phyloP scores from a whole-genome alignment of 352 stramenopile species.

The Elongisporangium anandrum region DNA sequence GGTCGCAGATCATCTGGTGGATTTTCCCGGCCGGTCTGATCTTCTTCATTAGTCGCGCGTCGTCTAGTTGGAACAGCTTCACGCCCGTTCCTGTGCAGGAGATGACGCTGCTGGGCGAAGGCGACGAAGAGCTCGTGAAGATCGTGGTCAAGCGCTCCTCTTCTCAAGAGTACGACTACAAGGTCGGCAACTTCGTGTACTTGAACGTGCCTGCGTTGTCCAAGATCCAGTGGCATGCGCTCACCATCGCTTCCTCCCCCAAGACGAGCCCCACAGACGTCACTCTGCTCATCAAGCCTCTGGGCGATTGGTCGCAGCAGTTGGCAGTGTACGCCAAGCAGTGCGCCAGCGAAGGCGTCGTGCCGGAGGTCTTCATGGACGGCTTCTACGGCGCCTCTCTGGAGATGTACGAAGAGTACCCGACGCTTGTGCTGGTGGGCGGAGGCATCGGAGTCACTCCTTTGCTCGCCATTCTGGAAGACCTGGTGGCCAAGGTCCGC shows the following conservation, averaged over 20 bases:
- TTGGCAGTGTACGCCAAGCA: constrained; percentile 35
- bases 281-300: constrained; percentile 38
- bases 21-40: constrained; percentile 41
- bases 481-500: constrained; percentile 24
- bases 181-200: constrained; percentile 52
- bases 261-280: constrained; percentile 29
- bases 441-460: constrained; percentile 45
- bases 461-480: constrained; percentile 37
- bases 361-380: constrained; percentile 47
- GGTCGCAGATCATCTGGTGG: constrained; percentile 56
- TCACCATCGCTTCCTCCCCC: constrained; percentile 52
- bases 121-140: constrained; percentile 33
- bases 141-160: constrained; percentile 38
- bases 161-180: constrained; percentile 35
- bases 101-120: constrained; percentile 23
- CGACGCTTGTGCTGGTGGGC: constrained; percentile 33
- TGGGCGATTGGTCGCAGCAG: constrained; percentile 40
- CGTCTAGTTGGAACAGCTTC: constrained; percentile 39
- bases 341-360: constrained; percentile 18
- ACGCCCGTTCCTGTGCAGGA: constrained; percentile 32
- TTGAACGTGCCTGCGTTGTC: constrained; percentile 47
- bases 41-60: constrained; percentile 48
- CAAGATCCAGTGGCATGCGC: constrained; percentile 53
- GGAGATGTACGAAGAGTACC: constrained; percentile 41
- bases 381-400: constrained; percentile 45